Evolutionary conservation across 345 rosid species (phyloP).

Genomic region (Toxicodendron radicans): DNA sequence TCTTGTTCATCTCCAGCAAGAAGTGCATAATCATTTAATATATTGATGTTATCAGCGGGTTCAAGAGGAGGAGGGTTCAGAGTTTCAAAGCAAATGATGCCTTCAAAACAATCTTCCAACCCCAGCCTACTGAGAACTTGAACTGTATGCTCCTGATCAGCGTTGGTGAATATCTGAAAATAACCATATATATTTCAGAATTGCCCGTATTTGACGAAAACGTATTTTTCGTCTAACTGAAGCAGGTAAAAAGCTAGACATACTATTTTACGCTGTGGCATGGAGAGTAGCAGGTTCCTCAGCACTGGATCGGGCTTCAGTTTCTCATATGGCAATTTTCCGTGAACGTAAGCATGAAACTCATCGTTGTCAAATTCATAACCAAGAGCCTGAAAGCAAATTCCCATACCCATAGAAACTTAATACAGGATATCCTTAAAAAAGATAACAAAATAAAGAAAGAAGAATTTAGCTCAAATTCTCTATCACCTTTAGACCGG

Average conservation of each 20-base stretch:
- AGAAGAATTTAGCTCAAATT: background rate
- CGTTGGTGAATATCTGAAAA: conserved; percentile 75
- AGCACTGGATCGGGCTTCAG: conserved; percentile 70
- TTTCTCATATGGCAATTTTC: conserved; percentile 70
- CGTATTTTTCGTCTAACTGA: background rate
- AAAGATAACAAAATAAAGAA: background rate
- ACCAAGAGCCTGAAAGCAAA: conserved; percentile 61
- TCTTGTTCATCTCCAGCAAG: conserved; percentile 17
- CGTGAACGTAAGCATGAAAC: conserved; percentile 82
- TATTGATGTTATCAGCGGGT: conserved; percentile 24
- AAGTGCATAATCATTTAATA: conserved; percentile 24
- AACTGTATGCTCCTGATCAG: conserved; percentile 59
- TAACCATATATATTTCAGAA: conserved; percentile 3
- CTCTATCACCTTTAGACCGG: conserved; percentile 71
- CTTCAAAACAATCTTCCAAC: conserved; percentile 78
- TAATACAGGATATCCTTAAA: background rate
- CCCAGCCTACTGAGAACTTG: conserved; percentile 52
- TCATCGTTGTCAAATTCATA: conserved; percentile 83
- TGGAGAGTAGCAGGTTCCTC: conserved; percentile 77
- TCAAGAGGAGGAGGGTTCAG: conserved; percentile 52
- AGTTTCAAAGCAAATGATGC: conserved; percentile 79
- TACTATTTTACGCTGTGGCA: conserved; percentile 85
- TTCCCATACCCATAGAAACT: background rate
- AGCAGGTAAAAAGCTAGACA: conserved; percentile 14
- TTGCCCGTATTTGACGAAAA: background rate